Evolutionary conservation across 2,329 filamentous ascomycete genomes (phyloP).

Genomic region (Leptodontidium sp.): DNA sequence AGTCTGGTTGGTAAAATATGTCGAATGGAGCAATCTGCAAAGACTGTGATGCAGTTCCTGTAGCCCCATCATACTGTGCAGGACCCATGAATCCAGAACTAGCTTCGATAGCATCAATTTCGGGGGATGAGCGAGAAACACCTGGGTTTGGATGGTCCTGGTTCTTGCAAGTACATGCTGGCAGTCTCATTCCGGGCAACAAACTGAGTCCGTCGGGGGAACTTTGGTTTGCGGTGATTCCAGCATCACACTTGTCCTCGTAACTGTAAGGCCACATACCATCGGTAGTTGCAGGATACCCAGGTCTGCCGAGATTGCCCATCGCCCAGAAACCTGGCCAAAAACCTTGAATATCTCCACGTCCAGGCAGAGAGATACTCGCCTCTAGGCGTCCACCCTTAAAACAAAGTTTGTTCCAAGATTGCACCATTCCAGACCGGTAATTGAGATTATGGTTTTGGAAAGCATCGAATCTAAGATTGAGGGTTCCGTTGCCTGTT

Average conservation of each 20-base stretch:
- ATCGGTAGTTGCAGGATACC: constrained; percentile 74
- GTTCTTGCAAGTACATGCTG: constrained; percentile 70
- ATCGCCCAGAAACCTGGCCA: constrained; percentile 82
- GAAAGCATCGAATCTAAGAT: constrained; percentile 71
- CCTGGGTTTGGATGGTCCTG: constrained; percentile 73
- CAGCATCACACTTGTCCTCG: constrained; percentile 71
- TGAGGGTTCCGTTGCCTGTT: constrained; percentile 67
- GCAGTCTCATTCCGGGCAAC: constrained; percentile 74
- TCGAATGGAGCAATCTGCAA: constrained; percentile 75
- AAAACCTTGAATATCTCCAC: constrained; percentile 72
- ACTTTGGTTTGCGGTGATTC: constrained; percentile 77
- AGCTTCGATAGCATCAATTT: constrained; percentile 78
- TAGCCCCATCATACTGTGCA: constrained; percentile 57
- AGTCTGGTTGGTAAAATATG: constrained; percentile 72
- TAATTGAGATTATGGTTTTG: constrained; percentile 71
- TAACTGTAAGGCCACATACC: constrained; percentile 81
- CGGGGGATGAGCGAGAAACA: constrained; percentile 70
- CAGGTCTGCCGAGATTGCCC: constrained; percentile 75
- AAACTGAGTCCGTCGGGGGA: constrained; percentile 70
- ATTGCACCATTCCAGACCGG: constrained; percentile 77
- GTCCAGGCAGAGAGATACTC: constrained; percentile 73
- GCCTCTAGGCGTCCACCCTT: constrained; percentile 75
- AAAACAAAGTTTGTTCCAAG: constrained; percentile 78
- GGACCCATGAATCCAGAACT: constrained; percentile 52
- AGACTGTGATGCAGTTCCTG: constrained; percentile 71